Evolutionary conservation across 805 yeast species (phyloP), one percentile per base, ranked within the genome.

Genomic region (Metschnikowia gruessii): DNA sequence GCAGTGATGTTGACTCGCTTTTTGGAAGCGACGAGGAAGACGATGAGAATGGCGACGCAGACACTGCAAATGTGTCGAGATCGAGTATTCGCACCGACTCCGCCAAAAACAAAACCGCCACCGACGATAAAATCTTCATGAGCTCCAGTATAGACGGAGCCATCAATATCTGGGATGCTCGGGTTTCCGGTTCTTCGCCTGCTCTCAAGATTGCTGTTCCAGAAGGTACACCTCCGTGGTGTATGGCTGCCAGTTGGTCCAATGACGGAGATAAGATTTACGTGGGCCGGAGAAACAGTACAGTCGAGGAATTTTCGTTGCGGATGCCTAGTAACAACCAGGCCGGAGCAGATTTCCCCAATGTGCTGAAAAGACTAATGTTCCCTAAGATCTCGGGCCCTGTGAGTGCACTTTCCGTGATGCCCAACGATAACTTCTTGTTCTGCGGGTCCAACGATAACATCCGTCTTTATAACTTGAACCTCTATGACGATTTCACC

Each of bases 331-430:
- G 28, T 26, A 10, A 26, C 12, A 26, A 10, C 9, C 8, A 26
- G 11, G 28, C 28, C 3, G 28, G 28, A 10, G 28, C 28, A 6
- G 28, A 26, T 8, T 26, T 26, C 28, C 76, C 84, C 0, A 74
- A 72, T 37, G 83, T 85, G 2, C 66, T 76, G 31, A 81, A 81
- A 49, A 64, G 77, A 1, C 67, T 92, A 40, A 82, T 78, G 59
- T 84, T 94, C 64, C 98, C 99, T 0, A 71, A 79, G 36, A 87
- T 88, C 3, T 85, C 95, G 1, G 99, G 99, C 0, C 90, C 97
- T 0, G 96, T 94, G 2, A 82, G 94, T 17, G 81, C 87, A 13
- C 81, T 92, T 1, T 69, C 81, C 29, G 75, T 95, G 3, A 72
- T 92, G 78, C 96, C 96, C 1, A 90, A 89, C 59, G 81, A 80